Percentiles rank a stretch among this genome's conserved stretches.
These are phyloP conservation scores for Fomitopsis palustris DNA, from an alignment of 1,284 basidiomycete genomes.

Conservation along the genomic window DNA sequence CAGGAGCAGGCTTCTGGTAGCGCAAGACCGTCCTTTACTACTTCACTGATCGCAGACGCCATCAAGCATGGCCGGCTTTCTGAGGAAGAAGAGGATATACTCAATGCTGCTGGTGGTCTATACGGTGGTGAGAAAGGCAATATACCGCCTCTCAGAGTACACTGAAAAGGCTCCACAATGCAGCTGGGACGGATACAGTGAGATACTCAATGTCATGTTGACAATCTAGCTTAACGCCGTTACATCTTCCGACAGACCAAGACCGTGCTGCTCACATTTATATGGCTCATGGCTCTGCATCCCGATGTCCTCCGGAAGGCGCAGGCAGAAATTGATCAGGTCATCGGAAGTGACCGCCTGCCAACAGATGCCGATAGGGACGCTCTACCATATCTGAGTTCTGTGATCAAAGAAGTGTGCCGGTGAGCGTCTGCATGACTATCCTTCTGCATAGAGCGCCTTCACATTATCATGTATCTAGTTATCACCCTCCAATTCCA, in stretches of 20 bases:
- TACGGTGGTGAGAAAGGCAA: slow-evolving; percentile 21
- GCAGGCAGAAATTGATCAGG: slow-evolving; percentile 26
- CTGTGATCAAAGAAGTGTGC: slow-evolving; percentile 30
- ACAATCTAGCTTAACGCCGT: neutral
- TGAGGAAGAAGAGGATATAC: neutral
- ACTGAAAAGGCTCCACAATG: neutral
- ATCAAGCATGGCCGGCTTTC: too few relatives aligned
- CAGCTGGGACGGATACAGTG: neutral
- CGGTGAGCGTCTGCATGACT: slow-evolving; percentile 20
- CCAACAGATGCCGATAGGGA: slow-evolving; percentile 31
- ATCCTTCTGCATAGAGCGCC: neutral
- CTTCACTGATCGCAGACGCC: too few relatives aligned
- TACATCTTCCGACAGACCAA: neutral
- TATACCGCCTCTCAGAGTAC: neutral
- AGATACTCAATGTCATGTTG: too few relatives aligned
- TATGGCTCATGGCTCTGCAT: neutral
- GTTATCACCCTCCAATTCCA: slow-evolving; percentile 22
- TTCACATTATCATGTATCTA: neutral
- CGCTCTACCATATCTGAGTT: slow-evolving; percentile 28
- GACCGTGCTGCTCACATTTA: neutral
- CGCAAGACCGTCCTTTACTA: too few relatives aligned
- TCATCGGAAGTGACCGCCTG: slow-evolving; percentile 25
- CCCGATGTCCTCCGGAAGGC: neutral
- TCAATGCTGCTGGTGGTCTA: slow-evolving; percentile 10
- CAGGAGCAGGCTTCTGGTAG: too few relatives aligned